Evolutionary conservation across 2,329 filamentous ascomycete species (phyloP), one percentile per base, ranked within the genome.

Genomic region (Aspergillus tamarii): DNA sequence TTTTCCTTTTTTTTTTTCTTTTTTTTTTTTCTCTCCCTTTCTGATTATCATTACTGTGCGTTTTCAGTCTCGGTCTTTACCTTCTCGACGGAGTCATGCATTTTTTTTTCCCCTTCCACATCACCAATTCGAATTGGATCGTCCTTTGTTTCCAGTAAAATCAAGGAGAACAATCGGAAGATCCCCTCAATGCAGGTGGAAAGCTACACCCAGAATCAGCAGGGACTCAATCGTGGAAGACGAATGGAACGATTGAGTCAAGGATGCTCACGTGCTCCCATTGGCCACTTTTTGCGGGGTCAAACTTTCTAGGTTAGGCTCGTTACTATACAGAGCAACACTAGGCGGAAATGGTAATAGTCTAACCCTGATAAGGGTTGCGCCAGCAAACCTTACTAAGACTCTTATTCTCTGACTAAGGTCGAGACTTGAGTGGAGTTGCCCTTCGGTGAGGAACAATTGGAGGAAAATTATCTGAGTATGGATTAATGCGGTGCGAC

Each of bases 261-360:
- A 52, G 48, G 57, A 61, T 59, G 21, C 54, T 52, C 43, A 39
- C 36, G 16, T 34, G 50, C 41, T 19, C 23, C 36, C 14, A 69
- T 69, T 69, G 64, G 67, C 34, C 12, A 2, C 11, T 55, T 61
- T 63, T 61, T 69, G 67, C 66, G 67, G 67, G 67, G 67, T 64
- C 61, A 36, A 53, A 41, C 23, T 30, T 11, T 59, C 39, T 19
- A 9, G 61, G 43, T 53, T 62, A 61, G 55, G 16, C 30, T 36
- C n/a, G 45, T 62, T 55, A 32, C 48, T 61, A 52, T 46, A 50
- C 46, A 16, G n/a, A 45, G 56, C 30, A 59, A 28, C n/a, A n/a
- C 63, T 23, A 60, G 34, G 23, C 61, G 32, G 12, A 41, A 55
- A 55, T 39, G 21, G 43, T 32, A 11, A 46, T 59, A 59, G 57